Conservation (phyloP, 768 basidiomycete genomes). For the Phlebiopsis gigantea region DNA sequence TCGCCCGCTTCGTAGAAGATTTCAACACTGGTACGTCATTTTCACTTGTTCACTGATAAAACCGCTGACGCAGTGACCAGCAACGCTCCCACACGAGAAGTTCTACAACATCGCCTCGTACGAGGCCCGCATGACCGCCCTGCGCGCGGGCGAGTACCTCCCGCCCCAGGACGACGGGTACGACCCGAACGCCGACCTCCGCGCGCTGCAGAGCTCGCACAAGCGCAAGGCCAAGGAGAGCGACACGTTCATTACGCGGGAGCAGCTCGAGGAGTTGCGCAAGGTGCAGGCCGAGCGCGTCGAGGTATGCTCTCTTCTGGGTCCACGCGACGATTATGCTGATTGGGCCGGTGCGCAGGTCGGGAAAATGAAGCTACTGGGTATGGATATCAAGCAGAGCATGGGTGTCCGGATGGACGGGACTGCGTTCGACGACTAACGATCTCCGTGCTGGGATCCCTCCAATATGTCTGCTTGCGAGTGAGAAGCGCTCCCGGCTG, state of each 20-base stretch:
- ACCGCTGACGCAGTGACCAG: conserved; percentile 32
- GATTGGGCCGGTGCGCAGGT: conserved; percentile 39
- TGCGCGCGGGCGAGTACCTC: conserved; percentile 79
- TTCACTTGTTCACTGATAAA: neutral
- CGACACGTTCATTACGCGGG: conserved; percentile 72
- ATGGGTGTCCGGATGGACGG: conserved; percentile 89
- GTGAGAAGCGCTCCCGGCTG: neutral
- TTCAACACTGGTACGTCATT: conserved; percentile 63
- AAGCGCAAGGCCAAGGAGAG: conserved; percentile 58
- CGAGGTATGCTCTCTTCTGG: conserved; percentile 44
- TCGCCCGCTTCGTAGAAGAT: conserved; percentile 76
- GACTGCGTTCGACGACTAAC: conserved; percentile 50
- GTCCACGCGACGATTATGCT: neutral
- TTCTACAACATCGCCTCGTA: conserved; percentile 90
- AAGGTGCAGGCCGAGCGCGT: conserved; percentile 81
- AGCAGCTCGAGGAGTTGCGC: conserved; percentile 77
- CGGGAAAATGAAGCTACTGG: conserved; percentile 80
- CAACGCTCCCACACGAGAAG: conserved; percentile 91
- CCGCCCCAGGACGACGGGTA: conserved; percentile 70
- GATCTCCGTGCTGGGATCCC: conserved; percentile 10
- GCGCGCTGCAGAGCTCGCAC: conserved; percentile 63
- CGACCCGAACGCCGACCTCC: conserved; percentile 82
- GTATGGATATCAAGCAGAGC: conserved; percentile 81
- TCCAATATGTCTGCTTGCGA: neutral
- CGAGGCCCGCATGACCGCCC: conserved; percentile 76